phyloP scores from a whole-genome alignment of 352 stramenopile species.

The Globisporangium rhizosaccharum region DNA sequence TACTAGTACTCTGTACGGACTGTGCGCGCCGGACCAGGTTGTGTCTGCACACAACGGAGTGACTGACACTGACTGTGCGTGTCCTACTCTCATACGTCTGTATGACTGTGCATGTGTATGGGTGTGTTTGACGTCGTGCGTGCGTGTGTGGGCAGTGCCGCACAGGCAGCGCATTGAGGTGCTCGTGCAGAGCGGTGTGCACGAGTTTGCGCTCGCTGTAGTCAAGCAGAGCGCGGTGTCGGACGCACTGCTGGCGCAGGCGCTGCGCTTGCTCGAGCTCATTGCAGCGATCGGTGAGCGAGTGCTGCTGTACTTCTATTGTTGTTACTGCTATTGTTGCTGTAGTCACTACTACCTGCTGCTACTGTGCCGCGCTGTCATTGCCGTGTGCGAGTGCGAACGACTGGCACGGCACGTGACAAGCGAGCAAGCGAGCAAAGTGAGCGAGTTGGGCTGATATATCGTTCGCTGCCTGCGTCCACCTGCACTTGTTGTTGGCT shows the following conservation, averaged over 20 bases:
- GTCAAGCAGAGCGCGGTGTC: conserved; percentile 22
- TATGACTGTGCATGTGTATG: neutral
- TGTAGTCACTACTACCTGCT: no score
- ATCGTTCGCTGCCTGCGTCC: neutral
- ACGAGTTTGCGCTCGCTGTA: conserved; percentile 43
- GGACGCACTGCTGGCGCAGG: conserved; percentile 32
- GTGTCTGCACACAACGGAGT: neutral
- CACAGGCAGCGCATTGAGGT: conserved; percentile 20
- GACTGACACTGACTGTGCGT: neutral
- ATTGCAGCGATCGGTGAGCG: conserved; percentile 40
- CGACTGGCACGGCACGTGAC: no score
- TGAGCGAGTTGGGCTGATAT: neutral
- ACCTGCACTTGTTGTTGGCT: neutral
- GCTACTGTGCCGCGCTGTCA: no score
- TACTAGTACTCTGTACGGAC: neutral
- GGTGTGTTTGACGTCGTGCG: neutral
- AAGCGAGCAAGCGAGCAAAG: neutral
- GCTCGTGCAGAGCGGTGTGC: conserved; percentile 34
- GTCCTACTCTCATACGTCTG: no score
- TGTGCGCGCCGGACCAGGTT: no score
- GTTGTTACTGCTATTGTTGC: no score
- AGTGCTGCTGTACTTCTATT: neutral
- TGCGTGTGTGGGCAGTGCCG: conserved; percentile 9
- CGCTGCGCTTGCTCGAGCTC: conserved; percentile 44
- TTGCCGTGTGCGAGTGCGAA: no score